These are phyloP conservation scores for Aspergillus felis DNA, from an alignment of 2,329 filamentous ascomycete genomes.

Conservation along the genomic window DNA sequence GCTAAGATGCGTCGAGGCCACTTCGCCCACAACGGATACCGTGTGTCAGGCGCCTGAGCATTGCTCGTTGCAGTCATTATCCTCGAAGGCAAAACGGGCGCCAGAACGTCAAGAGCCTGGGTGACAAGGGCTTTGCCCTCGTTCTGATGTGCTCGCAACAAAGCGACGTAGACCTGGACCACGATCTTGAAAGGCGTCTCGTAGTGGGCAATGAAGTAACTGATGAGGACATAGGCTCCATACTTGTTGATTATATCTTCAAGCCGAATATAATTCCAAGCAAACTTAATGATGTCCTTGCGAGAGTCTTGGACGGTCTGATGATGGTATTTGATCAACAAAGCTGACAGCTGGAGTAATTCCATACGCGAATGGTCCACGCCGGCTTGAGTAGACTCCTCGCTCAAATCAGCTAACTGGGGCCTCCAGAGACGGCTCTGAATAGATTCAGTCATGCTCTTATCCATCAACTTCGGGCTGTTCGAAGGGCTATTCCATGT, in stretches of 20 bases:
- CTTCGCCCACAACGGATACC: slow-evolving; percentile 79
- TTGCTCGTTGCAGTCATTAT: slow-evolving; percentile 50
- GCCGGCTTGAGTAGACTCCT: slow-evolving; percentile 78
- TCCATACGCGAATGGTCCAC: slow-evolving; percentile 97
- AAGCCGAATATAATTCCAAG: slow-evolving; percentile 97
- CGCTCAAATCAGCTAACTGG: slow-evolving; percentile 73
- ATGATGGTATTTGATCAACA: slow-evolving; percentile 93
- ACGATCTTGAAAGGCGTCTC: slow-evolving; percentile 96
- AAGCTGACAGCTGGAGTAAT: slow-evolving; percentile 85
- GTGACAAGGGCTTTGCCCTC: slow-evolving; percentile 89
- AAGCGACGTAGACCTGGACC: slow-evolving; percentile 86
- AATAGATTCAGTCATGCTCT: slow-evolving; percentile 80
- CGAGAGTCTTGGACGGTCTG: slow-evolving; percentile 82
- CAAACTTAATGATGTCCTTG: slow-evolving; percentile 98
- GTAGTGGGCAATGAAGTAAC: slow-evolving; percentile 95
- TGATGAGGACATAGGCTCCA: slow-evolving; percentile 92
- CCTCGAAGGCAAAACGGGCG: slow-evolving; percentile 86
- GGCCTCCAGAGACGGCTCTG: slow-evolving; percentile 93
- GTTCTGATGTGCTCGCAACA: slow-evolving; percentile 89
- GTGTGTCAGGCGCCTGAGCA: slow-evolving; percentile 62
- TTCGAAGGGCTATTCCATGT: slow-evolving; percentile 62
- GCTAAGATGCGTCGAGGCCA: slow-evolving; percentile 85
- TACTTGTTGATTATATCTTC: slow-evolving; percentile 99
- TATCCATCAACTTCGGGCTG: slow-evolving; percentile 74
- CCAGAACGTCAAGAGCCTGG: slow-evolving; percentile 88